Percentiles rank a stretch among this genome's conserved stretches.
Conservation (phyloP, 176 grass and related monocot species). For the Musa itinerans region DNA sequence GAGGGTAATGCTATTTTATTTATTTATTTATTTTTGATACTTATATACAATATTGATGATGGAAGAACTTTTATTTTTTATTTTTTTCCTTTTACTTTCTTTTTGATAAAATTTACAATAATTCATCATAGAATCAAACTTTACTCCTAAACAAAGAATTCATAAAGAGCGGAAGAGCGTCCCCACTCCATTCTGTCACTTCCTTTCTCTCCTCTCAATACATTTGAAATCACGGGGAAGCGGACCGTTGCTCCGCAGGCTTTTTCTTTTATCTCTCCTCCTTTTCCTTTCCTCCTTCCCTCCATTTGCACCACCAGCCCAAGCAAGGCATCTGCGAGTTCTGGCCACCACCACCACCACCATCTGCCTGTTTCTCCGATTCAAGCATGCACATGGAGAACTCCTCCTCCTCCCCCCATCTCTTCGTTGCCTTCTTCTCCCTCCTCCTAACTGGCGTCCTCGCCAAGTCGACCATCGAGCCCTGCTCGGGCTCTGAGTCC, state of each 20-base stretch:
- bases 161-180: not conserved
- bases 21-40: too few species aligned
- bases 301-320: not conserved
- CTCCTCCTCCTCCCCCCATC: slow-evolving; percentile 10
- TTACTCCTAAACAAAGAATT: not conserved
- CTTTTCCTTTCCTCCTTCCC: not conserved
- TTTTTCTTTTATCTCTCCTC: not conserved
- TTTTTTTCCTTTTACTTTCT: not conserved
- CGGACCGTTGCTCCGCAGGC: not conserved
- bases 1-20: too few species aligned
- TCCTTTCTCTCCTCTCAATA: not conserved
- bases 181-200: slow-evolving; percentile 1
- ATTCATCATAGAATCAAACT: not conserved
- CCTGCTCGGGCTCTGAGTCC: slow-evolving; percentile 52
- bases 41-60: not conserved
- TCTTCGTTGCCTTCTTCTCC: slow-evolving; percentile 16
- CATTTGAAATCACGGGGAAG: not conserved
- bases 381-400: not conserved
- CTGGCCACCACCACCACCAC: not conserved
- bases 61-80: not conserved
- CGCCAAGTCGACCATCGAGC: slow-evolving; percentile 66
- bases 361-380: too few species aligned
- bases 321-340: slow-evolving; percentile 3
- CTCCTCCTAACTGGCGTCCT: not conserved
- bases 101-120: not conserved